phyloP scores from a whole-genome alignment of 1,139 yeast species.

The Saccharomyces uvarum region DNA sequence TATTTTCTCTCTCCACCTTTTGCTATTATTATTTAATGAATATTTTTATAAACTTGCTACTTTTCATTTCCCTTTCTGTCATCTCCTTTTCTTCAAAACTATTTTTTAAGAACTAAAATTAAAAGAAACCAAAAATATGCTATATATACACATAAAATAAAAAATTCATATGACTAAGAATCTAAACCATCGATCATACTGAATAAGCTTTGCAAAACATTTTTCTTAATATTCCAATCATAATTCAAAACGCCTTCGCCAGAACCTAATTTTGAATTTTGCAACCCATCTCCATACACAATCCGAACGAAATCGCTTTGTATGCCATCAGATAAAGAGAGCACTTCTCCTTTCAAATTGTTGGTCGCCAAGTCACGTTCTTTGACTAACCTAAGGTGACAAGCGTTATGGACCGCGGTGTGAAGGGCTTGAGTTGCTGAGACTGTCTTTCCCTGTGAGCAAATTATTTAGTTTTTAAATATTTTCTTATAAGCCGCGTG shows the following conservation, averaged over 20 bases:
- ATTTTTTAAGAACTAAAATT: neutral
- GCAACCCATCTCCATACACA: slow-evolving; percentile 33
- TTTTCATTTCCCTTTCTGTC: neutral
- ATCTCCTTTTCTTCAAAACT: neutral
- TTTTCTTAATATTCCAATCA: slow-evolving; percentile 39
- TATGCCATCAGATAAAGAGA: slow-evolving; percentile 56
- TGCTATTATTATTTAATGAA: neutral
- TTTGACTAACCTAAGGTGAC: slow-evolving; percentile 41
- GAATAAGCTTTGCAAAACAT: slow-evolving; percentile 46
- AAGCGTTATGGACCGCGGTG: too few species aligned
- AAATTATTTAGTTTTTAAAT: too few species aligned
- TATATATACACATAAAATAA: neutral
- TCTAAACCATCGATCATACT: slow-evolving; percentile 38
- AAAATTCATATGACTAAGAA: neutral
- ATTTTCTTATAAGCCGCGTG: too few species aligned
- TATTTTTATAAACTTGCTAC: neutral
- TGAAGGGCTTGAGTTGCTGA: too few species aligned
- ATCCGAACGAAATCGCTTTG: slow-evolving; percentile 72
- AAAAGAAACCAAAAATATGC: neutral
- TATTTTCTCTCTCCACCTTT: neutral
- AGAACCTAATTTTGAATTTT: slow-evolving; percentile 29
- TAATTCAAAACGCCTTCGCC: slow-evolving; percentile 42
- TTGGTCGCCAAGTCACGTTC: slow-evolving; percentile 29
- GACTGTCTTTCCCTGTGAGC: too few species aligned
- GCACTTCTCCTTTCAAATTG: slow-evolving; percentile 10